Conservation (phyloP, 2,329 filamentous ascomycete genomes). For the Clonostachys sp. region DNA sequence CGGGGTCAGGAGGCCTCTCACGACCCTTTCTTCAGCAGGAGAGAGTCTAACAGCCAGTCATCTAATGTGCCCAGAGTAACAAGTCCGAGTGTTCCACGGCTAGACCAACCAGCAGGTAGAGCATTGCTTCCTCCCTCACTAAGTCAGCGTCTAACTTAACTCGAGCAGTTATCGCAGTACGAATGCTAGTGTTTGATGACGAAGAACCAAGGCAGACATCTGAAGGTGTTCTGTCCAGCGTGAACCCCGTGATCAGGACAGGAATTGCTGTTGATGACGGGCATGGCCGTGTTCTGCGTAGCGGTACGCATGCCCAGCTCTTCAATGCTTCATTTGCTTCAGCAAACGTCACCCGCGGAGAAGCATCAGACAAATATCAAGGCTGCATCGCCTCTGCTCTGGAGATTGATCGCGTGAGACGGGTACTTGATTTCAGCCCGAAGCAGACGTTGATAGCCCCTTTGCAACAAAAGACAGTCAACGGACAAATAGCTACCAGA, state of each 20-base stretch:
- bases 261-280: constrained; percentile 46
- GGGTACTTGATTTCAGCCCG: constrained; percentile 55
- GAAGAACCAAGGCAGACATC: too few species aligned
- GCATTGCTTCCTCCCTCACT: too few species aligned
- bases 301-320: constrained; percentile 69
- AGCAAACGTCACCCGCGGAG: constrained; percentile 36
- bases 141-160: too few species aligned
- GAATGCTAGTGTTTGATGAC: too few species aligned
- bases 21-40: constrained; percentile 30
- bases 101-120: too few species aligned
- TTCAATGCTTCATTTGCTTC: constrained; percentile 46
- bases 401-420: constrained; percentile 66
- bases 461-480: not conserved
- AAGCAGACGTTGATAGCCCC: not conserved
- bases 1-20: constrained; percentile 32
- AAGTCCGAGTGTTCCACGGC: too few species aligned
- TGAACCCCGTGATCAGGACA: constrained; percentile 24
- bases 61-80: too few species aligned
- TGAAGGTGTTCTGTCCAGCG: constrained; percentile 60
- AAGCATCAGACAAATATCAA: constrained; percentile 66
- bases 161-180: too few species aligned
- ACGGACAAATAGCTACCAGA: not conserved
- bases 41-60: too few species aligned
- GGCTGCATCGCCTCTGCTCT: constrained; percentile 75
- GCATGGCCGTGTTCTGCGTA: constrained; percentile 59